Evolutionary conservation across 176 grass and related monocot species (phyloP), one percentile per base, ranked within the genome.

Genomic region (Avena sativa): DNA sequence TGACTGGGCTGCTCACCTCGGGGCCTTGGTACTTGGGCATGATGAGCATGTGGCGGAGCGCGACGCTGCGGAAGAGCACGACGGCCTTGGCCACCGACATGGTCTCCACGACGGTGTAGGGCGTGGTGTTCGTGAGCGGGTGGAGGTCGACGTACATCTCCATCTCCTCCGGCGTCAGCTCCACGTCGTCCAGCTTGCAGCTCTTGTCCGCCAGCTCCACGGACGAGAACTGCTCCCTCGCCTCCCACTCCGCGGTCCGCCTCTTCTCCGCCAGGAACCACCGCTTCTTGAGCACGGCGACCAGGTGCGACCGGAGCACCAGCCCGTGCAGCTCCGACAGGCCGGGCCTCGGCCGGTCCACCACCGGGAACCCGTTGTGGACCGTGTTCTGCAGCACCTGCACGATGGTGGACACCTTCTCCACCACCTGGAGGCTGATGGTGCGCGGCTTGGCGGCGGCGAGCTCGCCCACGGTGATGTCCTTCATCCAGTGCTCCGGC

Each of bases 31-130:
- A 98, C 76, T 98, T 96, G 30, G 97, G 93, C 71, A 98, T 86
- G 74, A 96, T 94, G 28, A 96, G 92, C 90, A 98, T 86, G 91
- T 98, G 97, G 1, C 97, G 88, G 4, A 98, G 92, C 58, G 80
- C 97, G 78, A 90, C 87, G 9, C 84, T 84, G 19, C 97, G 92
- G 70, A 98, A 98, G 14, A 98, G 90, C 64, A 98, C 94, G 40
- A 98, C 83, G 16, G 97, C 97, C 92, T 98, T 98, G 59, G 97
- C 97, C 1, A 92, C 89, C 0, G 97, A 98, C 93, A 98, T 98
- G 87, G 90, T 98, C 86, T 98, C 97, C 3, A 98, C 97, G n/a
- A 98, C 97, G 52, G 97, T 96, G 88, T 96, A 98, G 0, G 94
- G 94, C 70, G 94, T 98, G n/a, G 92, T 98, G 89, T 98, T 98